Evolutionary conservation across 83 land plant genomes (phyloP), one percentile per base, ranked within the genome.

Genomic region (Diphasiastrum complanatum): DNA sequence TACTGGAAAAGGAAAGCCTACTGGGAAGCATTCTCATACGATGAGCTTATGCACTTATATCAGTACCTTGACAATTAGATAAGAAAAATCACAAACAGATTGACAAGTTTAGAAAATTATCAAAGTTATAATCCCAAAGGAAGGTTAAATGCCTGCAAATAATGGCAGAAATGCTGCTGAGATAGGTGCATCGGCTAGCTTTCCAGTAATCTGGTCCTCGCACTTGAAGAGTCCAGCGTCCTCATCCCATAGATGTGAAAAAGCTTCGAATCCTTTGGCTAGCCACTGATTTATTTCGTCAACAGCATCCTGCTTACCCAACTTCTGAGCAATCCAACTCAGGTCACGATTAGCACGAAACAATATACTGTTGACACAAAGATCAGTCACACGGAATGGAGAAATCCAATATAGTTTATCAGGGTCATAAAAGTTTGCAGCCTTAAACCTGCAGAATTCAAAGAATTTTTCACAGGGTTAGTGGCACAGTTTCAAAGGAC

Each of bases 101-200:
- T n/a, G n/a, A n/a, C n/a, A n/a, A n/a, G n/a, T n/a, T n/a, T n/a
- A n/a, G n/a, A n/a, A n/a, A n/a, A n/a, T n/a, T n/a, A n/a, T n/a
- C n/a, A n/a, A n/a, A n/a, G n/a, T n/a, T n/a, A n/a, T n/a, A n/a
- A n/a, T n/a, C n/a, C n/a, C n/a, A n/a, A n/a, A n/a, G n/a, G n/a
- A n/a, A n/a, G n/a, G n/a, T 40, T 40, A 8, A 40, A 40, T 2
- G 38, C 63, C 63, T 29, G 68, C 68, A 65, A 65, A 65, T 4
- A 65, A 45, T 14, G 68, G 68, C 3, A 65, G 63, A 25, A 65
- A 65, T 18, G 61, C 68, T 24, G 68, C 68, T 1, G 68, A 65
- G 16, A 25, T 65, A 25, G 38, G 43, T 16, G 68, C 63, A 22
- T 50, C 43, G 22, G 30, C 55, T 1, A 63, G 59, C 62, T 63